Evolutionary conservation across 2,329 filamentous ascomycete genomes (phyloP), one percentile per base, ranked within the genome.

Genomic region (Akanthomyces uredinophilus): DNA sequence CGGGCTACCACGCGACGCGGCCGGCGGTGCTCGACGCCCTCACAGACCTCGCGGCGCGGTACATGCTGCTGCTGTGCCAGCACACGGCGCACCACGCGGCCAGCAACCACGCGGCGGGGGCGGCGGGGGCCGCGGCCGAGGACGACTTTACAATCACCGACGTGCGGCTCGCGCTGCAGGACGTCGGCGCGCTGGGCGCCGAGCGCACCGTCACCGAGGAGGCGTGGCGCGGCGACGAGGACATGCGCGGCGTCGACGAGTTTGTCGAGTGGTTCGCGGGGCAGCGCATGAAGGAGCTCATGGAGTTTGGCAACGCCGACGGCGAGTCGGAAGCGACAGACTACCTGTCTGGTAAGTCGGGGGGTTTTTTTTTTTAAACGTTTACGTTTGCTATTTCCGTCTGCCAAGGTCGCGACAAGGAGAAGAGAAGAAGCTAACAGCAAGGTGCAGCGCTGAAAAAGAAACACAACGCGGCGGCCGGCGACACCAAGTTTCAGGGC

Each of bases 401-500:
- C 29, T 39, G 4, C 2, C 2, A 39, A 37, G 3, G 24, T 22
- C 22, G 44, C 22, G 22, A 46, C 6, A 35, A n/a, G n/a, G 32
- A 35, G 32, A 35, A 35, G 11, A 35, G 10, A 35, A 35, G 18
- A n/a, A 29, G 41, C 59, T 54, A 47, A 39, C 41, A 14, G n/a
- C 27, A 8, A 44, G 49, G 14, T 32, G 18, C 66, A 90, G 89
- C 87, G 5, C 78, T 98, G 47, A 97, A 96, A 75, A 95, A 93
- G 77, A 96, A 96, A 71, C 91, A 96, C 74, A 92, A 88, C 77
- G 96, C 95, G 69, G 90, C 89, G 1, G 91, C 90, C 65, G 92
- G 96, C 70, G 92, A 96, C 70, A 88, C 88, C 11, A 88, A 94
- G 69, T 96, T 92, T 73, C 86, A 89, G 67, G 92, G 91, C 35